Evolutionary conservation across 2,329 filamentous ascomycete species (phyloP), one percentile per base, ranked within the genome.

Genomic region (Stachybotrys echinatus): DNA sequence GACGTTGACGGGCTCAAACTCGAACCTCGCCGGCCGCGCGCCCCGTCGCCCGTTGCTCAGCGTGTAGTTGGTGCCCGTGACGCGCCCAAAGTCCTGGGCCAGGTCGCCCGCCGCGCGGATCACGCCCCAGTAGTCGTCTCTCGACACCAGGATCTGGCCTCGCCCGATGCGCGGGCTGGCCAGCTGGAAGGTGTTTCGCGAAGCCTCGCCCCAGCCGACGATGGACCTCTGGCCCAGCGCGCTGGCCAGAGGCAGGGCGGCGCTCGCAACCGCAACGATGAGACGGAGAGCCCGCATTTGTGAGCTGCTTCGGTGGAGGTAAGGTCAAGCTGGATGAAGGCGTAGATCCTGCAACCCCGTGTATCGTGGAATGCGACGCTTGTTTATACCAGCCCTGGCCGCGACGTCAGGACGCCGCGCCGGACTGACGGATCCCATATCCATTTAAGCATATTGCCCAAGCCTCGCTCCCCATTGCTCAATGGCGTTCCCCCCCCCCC

Each of bases 61-160:
- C 1, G 81, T 80, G 50, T 84, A 78, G 63, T 87, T 86, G 22
- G 68, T 75, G 8, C 84, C 84, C 0, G 84, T 87, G 5, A 88
- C 84, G n/a, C 82, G 79, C 17, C 84, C 84, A 67, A 89, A 87
- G 63, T 89, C 86, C 4, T 73, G 60, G 0, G 84, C 83, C 10
- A 89, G 74, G 63, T 89, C 85, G 38, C 82, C 74, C 1, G 83
- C 85, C 5, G 83, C 84, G 22, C 85, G 77, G 48, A 87, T 74
- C 1, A 88, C 85, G 50, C 84, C 85, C 68, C 81, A 84, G 72
- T 80, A 86, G 52, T 88, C 85, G 49, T 79, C 69, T 19, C 65
- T 58, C 10, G 80, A 79, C n/a, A 83, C 71, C 3, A 79, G 67
- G 47, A 85, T 80, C 59, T 79, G 75, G 0, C 74, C 69, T 21